Base-by-base conservation (phyloP, 805 yeast genomes). In the Yarrowia sp. region DNA sequence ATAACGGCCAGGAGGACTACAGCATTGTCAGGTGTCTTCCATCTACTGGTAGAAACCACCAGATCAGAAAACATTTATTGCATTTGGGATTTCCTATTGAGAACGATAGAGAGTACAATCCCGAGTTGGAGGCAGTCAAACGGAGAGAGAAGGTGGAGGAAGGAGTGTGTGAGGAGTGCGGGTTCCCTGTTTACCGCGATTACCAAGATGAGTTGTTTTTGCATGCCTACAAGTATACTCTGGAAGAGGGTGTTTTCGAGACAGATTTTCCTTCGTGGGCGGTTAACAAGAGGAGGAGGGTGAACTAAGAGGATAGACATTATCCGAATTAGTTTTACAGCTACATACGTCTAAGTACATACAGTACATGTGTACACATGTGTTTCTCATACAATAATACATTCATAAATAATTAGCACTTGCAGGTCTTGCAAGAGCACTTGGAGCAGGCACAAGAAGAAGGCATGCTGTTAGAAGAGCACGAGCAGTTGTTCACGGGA, bases 41-140 rank as follows among this genome's bases (percentile, higher is more conserved):
- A 1, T 76, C 84, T 15, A 93, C 98, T 0, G 99, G 99, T 0
- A 83, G 98, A 73, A 91, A 97, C 0, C 99, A 94, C 76, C 99
- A 94, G 75, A 92, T 94, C 61, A 80, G 99, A 70, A 96, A 94
- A 6, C 99, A 95, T 79, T 79, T 95, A 68, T 96, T 92, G 74
- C 86, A 83, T 70, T 72, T 92, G 9, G 98, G 97, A 0, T 84
- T 81, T 74, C 97, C 98, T 0, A 94, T 94, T 50, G 90, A 87
- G 1, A 92, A 95, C 74, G 99, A 94, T 76, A 96, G 96, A 1
- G 81, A 92, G 2, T 94, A 92, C 74, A 86, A 92, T 8, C 88
- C 66, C 1, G 38, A 19, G 19, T 9, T 61, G 43, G 34, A 4
- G 19, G 44, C 17, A 3, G 24, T 20, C 6, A 61, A 47, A 9